Base-by-base conservation (phyloP, 208 protist genomes). In the Leishmania lainsoni region DNA sequence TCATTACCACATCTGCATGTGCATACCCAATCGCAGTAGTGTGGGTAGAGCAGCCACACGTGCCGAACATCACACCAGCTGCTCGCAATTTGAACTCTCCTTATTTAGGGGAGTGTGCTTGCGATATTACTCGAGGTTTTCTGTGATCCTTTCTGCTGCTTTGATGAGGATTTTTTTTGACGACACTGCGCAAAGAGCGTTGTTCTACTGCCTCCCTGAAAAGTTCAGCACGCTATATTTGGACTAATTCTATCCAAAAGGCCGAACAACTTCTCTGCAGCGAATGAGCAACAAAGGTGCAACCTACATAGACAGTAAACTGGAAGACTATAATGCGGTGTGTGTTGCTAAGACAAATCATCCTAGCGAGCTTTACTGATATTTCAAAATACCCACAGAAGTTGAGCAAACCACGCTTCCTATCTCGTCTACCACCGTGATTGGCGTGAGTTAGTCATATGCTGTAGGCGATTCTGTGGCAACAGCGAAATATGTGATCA, bases 111-210 rank as follows among this genome's bases (percentile, higher is more conserved):
- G 83, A 91, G 32, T 97, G 91, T 73, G 87, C 95, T 49, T 97
- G 93, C 65, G 91, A 97, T 76, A 54, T 89, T 32, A 95, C 87
- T 20, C 87, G 86, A 76, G 90, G 87, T 14, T 45, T 89, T 89
- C 10, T 97, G 93, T 82, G 92, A 95, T 76, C 79, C 87, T 16
- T 90, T 94, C 78, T 97, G 93, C 61, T 97, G 93, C 74, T 95
- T 92, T 73, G 93, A 97, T 71, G 51, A 72, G 4, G 93, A 97
- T 35, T 35, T 45, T 45, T 73, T 97, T 91, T 74, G 85, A 79
- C 29, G 45, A 61, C 66, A 61, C 66, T 32, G 87, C 84, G 3
- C 80, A 79, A 51, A 76, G 5, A 45, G 74, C 79, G 0, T 97
- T 97, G 70, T 68, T 52, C 3, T 88, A 88, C 39, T 97, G 91